A percentile compares a stretch with the other conserved stretches of the same genome.
These are phyloP conservation scores for Ruellia speciosa DNA, from an alignment of 305 asterid species.

Conservation along the genomic window DNA sequence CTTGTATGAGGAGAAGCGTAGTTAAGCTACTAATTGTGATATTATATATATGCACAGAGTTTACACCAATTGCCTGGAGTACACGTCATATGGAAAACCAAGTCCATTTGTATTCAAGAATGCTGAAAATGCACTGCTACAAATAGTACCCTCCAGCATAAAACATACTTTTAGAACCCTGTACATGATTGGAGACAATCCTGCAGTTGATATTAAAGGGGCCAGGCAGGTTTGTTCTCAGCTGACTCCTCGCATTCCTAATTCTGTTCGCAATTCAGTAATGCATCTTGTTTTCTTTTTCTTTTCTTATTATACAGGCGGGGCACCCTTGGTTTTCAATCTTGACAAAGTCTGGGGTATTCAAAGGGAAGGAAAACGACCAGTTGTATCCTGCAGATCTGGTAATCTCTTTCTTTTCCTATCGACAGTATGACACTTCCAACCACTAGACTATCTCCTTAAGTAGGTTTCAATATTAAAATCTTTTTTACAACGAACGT, in stretches of 20 bases:
- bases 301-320: constrained; percentile 34
- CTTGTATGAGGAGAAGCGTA: too few relatives aligned
- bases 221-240: constrained; percentile 58
- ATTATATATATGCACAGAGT: constrained; percentile 41
- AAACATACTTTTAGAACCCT: constrained; percentile 44
- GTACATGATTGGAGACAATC: constrained; percentile 92
- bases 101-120: constrained; percentile 61
- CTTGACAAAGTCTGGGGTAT: constrained; percentile 85
- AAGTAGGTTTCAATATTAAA: too few relatives aligned
- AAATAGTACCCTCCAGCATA: constrained; percentile 31
- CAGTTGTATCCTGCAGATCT: constrained; percentile 58
- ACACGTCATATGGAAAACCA: constrained; percentile 81
- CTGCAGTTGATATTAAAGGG: constrained; percentile 72
- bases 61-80: constrained; percentile 48
- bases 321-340: constrained; percentile 87
- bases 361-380: constrained; percentile 64
- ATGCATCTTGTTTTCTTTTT: neutral
- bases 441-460: too few relatives aligned
- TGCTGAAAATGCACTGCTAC: constrained; percentile 58
- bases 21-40: neutral
- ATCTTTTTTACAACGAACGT: too few relatives aligned
- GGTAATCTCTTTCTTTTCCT: constrained; percentile 27
- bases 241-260: constrained; percentile 10
- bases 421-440: too few relatives aligned
- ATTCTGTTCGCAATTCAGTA: neutral